A percentile compares a stretch with the other conserved stretches of the same genome.
phyloP scores from a whole-genome alignment of 768 basidiomycete species.

The Boletales sp. region DNA sequence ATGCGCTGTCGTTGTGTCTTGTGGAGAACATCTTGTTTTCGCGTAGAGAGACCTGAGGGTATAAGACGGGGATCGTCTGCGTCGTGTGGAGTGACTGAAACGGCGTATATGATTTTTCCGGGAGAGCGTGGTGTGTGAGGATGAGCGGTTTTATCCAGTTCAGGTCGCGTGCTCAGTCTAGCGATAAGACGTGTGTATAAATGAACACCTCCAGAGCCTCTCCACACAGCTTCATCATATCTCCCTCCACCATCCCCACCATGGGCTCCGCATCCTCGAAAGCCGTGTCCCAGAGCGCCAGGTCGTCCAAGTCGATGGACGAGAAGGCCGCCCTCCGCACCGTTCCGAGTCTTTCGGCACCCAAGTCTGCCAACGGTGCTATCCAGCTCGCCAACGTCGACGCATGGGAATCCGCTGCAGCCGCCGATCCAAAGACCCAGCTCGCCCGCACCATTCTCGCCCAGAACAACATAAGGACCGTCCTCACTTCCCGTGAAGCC shows the following conservation, averaged over 20 bases:
- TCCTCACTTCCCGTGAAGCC: slow-evolving; percentile 62
- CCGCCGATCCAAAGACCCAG: slow-evolving; percentile 55
- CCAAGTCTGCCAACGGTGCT: slow-evolving; percentile 54
- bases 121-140: neutral
- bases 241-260: neutral
- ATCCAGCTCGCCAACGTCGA: slow-evolving; percentile 55
- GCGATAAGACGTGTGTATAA: slow-evolving; percentile 23
- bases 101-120: too few relatives aligned
- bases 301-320: slow-evolving; percentile 23
- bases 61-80: too few relatives aligned
- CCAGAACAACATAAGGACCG: slow-evolving; percentile 61
- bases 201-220: slow-evolving; percentile 11
- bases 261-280: slow-evolving; percentile 29
- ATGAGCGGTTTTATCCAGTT: slow-evolving; percentile 1
- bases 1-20: too few relatives aligned
- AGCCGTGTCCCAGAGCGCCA: slow-evolving; percentile 14
- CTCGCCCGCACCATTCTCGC: slow-evolving; percentile 76
- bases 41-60: too few relatives aligned
- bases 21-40: too few relatives aligned
- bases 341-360: slow-evolving; percentile 8
- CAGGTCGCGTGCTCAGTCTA: slow-evolving; percentile 9
- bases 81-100: too few relatives aligned
- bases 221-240: neutral
- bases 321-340: slow-evolving; percentile 18
- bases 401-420: slow-evolving; percentile 62